Conservation (phyloP, 179 eudicot genomes). For the Silene noctiflora region DNA sequence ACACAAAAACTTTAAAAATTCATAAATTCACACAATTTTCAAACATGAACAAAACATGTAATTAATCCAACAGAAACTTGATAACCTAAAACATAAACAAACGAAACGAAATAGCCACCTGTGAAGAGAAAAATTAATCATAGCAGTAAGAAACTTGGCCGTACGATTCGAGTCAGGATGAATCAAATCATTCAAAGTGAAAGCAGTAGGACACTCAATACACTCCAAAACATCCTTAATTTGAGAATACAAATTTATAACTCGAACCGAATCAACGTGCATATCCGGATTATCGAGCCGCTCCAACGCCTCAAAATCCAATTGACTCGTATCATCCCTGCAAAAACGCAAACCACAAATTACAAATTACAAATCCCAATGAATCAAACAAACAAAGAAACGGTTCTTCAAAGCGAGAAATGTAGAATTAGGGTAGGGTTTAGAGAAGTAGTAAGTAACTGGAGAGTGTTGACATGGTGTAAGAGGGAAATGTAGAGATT, state of each 20-base stretch:
- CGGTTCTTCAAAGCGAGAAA: not conserved
- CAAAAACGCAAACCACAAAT: not conserved
- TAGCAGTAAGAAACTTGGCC: constrained; percentile 48
- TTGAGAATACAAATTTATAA: constrained; percentile 45
- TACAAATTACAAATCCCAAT: not conserved
- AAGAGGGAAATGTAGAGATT: constrained; percentile 53
- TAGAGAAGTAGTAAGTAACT: constrained; percentile 1
- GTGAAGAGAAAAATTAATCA: constrained; percentile 62
- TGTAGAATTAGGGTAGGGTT: not conserved
- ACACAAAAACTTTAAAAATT: not conserved
- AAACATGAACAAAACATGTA: not conserved
- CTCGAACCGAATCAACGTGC: constrained; percentile 58
- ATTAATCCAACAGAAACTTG: not conserved
- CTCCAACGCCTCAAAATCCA: constrained; percentile 63
- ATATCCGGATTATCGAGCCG: constrained; percentile 77
- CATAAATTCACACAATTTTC: not conserved
- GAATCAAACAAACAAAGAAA: not conserved
- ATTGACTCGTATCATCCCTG: constrained; percentile 69
- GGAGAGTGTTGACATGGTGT: constrained; percentile 40
- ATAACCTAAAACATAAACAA: not conserved
- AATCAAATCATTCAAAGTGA: constrained; percentile 56
- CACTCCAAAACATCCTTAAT: constrained; percentile 44
- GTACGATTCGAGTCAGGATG: constrained; percentile 67
- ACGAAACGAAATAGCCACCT: constrained; percentile 32
- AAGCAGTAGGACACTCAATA: constrained; percentile 49